Conservation (phyloP, 148 eudicot genomes). For the Polygonum maritimum region DNA sequence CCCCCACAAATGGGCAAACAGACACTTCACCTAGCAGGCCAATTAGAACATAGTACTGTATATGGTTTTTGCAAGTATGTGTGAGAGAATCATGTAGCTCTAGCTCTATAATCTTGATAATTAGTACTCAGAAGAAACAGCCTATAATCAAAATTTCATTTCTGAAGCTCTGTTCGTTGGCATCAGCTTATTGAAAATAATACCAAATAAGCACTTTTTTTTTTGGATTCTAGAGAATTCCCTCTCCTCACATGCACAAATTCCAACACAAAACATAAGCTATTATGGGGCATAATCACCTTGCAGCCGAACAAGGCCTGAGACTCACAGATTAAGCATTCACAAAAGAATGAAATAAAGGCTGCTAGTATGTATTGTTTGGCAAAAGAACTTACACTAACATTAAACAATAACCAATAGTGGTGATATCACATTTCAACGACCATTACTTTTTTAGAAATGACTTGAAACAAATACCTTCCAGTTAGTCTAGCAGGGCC, state of each 20-base stretch:
- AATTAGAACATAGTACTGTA: background rate
- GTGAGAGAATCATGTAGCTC: background rate
- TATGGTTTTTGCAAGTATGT: background rate
- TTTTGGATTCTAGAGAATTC: too few species aligned
- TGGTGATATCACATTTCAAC: background rate
- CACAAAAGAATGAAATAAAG: background rate
- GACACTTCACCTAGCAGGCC: background rate
- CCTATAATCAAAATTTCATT: too few species aligned
- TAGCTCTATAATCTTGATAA: background rate
- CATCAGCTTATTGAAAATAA: too few species aligned
- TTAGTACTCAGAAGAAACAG: background rate
- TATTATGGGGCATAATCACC: too few species aligned
- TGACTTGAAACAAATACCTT: slow-evolving; percentile 32
- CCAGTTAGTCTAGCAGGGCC: slow-evolving; percentile 57
- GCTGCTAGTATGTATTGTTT: too few species aligned
- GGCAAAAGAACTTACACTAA: background rate
- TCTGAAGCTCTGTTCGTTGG: too few species aligned
- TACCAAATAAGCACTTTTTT: too few species aligned
- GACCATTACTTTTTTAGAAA: background rate
- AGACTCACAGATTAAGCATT: background rate
- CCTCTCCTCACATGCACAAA: too few species aligned
- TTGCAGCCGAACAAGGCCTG: too few species aligned
- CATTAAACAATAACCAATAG: background rate
- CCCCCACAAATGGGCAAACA: background rate
- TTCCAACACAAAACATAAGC: too few species aligned